Percentiles rank a stretch among this genome's conserved stretches.
Conservation (phyloP, 345 rosid genomes). For the Gossypium ekmanianum region DNA sequence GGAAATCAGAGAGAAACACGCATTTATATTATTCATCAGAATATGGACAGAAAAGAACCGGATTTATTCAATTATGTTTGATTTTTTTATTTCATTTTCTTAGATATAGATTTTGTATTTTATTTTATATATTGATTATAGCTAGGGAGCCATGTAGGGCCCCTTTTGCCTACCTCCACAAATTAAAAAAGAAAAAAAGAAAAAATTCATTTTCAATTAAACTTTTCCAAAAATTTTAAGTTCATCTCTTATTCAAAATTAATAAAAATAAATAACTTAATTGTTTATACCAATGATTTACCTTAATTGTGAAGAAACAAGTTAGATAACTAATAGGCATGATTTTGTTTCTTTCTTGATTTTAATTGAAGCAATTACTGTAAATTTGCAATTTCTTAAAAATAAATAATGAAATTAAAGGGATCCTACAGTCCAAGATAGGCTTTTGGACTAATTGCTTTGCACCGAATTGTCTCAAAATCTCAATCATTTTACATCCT, state of each 20-base stretch:
- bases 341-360: background rate
- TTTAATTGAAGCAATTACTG: too few relatives aligned
- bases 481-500: background rate
- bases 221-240: too few relatives aligned
- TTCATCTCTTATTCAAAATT: too few relatives aligned
- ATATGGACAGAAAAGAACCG: background rate
- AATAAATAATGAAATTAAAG: background rate
- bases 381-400: too few relatives aligned
- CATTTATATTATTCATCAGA: background rate
- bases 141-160: too few relatives aligned
- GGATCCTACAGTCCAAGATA: background rate
- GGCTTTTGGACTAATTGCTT: constrained; percentile 22
- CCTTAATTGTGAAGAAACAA: background rate
- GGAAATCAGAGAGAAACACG: constrained; percentile 5
- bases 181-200: too few relatives aligned
- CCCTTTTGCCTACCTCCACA: too few relatives aligned
- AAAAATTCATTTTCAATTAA: too few relatives aligned
- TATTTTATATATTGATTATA: too few relatives aligned
- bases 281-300: background rate
- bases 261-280: too few relatives aligned
- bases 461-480: constrained; percentile 43
- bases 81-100: too few relatives aligned
- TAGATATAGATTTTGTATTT: too few relatives aligned
- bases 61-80: background rate
- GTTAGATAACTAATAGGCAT: background rate